phyloP scores from a whole-genome alignment of 2,329 filamentous ascomycete species.

The Cladophialophora psammophila region DNA sequence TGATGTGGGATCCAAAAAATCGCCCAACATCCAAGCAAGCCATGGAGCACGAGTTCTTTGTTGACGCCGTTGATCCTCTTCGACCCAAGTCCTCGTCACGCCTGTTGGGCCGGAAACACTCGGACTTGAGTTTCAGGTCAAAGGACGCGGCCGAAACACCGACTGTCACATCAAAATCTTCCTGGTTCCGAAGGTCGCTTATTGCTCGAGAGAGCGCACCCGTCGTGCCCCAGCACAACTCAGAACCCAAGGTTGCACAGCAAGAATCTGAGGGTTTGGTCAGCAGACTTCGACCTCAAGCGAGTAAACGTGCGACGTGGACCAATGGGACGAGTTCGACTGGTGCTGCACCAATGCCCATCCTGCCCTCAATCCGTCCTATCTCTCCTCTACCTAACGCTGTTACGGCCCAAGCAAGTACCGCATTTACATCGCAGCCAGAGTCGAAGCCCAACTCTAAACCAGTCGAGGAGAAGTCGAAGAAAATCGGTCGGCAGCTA shows the following conservation, averaged over 20 bases:
- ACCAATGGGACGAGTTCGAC: conserved; percentile 73
- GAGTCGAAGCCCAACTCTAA: conserved; percentile 34
- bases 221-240: conserved; percentile 56
- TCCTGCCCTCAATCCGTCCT: conserved; percentile 90
- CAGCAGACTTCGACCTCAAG: conserved; percentile 63
- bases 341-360: conserved; percentile 89
- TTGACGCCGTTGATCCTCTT: conserved; percentile 88
- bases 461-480: conserved; percentile 69
- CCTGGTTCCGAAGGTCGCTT: conserved; percentile 95
- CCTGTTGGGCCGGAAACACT: conserved; percentile 87
- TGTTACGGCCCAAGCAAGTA: conserved; percentile 86
- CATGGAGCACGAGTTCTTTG: conserved; percentile 93
- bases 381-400: conserved; percentile 96
- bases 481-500: conserved; percentile 94
- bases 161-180: conserved; percentile 78
- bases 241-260: conserved; percentile 50
- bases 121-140: conserved; percentile 74
- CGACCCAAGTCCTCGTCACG: conserved; percentile 90
- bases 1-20: conserved; percentile 97
- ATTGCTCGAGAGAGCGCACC: conserved; percentile 78
- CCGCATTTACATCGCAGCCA: conserved; percentile 63
- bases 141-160: conserved; percentile 69
- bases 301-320: conserved; percentile 90
- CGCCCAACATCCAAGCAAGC: conserved; percentile 92
- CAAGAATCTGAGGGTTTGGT: conserved; percentile 52